Percentiles rank a stretch among this genome's conserved stretches.
phyloP scores from a whole-genome alignment of 2,329 filamentous ascomycete species.

The Penicillium carneum region DNA sequence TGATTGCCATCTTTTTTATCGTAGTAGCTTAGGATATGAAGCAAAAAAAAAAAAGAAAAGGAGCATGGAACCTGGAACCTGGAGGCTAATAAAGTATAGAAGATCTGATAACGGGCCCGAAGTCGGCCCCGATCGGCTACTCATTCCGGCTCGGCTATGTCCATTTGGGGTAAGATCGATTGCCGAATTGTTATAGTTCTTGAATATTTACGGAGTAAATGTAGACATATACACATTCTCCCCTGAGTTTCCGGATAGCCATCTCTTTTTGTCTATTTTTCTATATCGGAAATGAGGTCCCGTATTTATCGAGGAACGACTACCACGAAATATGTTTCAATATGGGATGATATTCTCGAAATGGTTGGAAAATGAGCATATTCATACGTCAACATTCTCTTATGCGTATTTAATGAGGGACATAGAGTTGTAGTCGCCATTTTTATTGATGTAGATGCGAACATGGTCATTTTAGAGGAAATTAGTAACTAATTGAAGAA shows the following conservation, averaged over 20 bases:
- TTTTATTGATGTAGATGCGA: slow-evolving; percentile 23
- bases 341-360: neutral
- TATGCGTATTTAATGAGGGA: slow-evolving; percentile 15
- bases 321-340: neutral
- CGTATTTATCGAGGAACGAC: neutral
- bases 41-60: neutral
- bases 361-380: neutral
- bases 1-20: slow-evolving; percentile 15
- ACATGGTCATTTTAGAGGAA: slow-evolving; percentile 1
- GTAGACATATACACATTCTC: neutral
- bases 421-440: slow-evolving; percentile 8
- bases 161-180: slow-evolving; percentile 10
- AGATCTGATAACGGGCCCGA: slow-evolving; percentile 15
- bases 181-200: neutral
- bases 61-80: neutral
- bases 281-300: slow-evolving; percentile 1
- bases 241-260: neutral
- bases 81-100: neutral
- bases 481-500: too few species aligned
- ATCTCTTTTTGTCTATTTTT: neutral
- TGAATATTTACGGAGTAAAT: neutral
- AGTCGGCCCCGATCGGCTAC: slow-evolving; percentile 9
- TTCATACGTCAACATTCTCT: slow-evolving; percentile 22
- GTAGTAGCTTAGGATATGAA: neutral
- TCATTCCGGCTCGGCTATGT: neutral